Percentiles rank a stretch among this genome's conserved stretches.
Evolutionary conservation across 176 grass and related monocot genomes (phyloP).

Genomic region (Juncus effusus): DNA sequence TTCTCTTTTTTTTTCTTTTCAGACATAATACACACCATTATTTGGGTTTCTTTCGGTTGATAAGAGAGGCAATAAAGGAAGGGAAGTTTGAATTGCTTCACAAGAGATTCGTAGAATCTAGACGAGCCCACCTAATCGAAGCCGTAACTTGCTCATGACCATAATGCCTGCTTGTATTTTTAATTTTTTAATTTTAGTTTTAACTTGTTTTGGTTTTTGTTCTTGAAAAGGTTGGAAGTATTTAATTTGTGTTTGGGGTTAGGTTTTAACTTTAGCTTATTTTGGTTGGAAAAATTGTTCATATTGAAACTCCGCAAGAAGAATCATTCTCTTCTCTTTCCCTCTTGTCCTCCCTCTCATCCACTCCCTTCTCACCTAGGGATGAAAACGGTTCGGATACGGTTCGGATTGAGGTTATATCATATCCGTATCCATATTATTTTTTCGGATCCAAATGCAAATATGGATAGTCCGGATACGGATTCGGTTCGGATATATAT

Average conservation of each 20-base stretch:
- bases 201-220: not conserved
- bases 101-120: slow-evolving; percentile 49
- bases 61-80: slow-evolving; percentile 54
- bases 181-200: not conserved
- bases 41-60: slow-evolving; percentile 62
- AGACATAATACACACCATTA: slow-evolving; percentile 97
- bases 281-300: not conserved
- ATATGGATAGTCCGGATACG: too few relatives aligned
- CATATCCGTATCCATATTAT: too few relatives aligned
- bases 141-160: slow-evolving; percentile 23
- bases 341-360: not conserved
- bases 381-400: too few relatives aligned
- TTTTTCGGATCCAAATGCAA: too few relatives aligned
- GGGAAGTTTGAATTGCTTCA: slow-evolving; percentile 61
- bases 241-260: not conserved
- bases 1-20: slow-evolving; percentile 16
- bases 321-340: not conserved
- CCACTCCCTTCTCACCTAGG: too few relatives aligned
- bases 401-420: too few relatives aligned
- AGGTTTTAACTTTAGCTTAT: too few relatives aligned
- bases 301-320: not conserved
- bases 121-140: slow-evolving; percentile 43
- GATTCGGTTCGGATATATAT: too few relatives aligned
- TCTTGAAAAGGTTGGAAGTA: not conserved
- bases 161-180: slow-evolving; percentile 3